Conservation (phyloP, 257 asterid species). For the Rubia yunnanensis region DNA sequence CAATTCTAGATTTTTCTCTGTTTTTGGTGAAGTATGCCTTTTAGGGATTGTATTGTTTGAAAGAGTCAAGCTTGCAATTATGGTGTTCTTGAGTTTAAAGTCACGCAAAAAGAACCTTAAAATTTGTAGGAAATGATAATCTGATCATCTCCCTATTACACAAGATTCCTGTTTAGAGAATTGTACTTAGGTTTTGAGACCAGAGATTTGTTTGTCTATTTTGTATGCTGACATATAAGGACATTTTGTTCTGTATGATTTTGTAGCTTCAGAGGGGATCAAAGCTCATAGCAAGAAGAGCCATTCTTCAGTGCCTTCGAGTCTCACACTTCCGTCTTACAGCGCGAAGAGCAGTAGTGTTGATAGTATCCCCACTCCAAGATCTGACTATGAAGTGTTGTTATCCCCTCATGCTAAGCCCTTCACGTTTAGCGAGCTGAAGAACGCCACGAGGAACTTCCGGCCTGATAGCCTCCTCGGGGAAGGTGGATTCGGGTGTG, state of each 20-base stretch:
- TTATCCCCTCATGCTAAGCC: slow-evolving; percentile 71
- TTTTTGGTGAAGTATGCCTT: not conserved
- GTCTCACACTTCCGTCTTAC: slow-evolving; percentile 42
- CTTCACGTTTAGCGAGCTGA: slow-evolving; percentile 69
- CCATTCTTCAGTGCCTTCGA: slow-evolving; percentile 43
- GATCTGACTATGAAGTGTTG: slow-evolving; percentile 76
- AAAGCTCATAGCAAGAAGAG: slow-evolving; percentile 37
- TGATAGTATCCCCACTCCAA: slow-evolving; percentile 70
- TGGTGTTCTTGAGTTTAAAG: not conserved
- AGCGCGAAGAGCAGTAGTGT: slow-evolving; percentile 51
- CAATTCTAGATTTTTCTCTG: not conserved
- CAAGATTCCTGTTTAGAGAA: not conserved
- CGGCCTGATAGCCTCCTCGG: slow-evolving; percentile 93
- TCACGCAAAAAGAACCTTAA: not conserved
- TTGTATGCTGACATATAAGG: slow-evolving; percentile 3
- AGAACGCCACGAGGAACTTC: slow-evolving; percentile 78
- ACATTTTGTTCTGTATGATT: not conserved
- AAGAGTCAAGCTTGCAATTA: not conserved
- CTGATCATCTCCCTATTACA: not conserved
- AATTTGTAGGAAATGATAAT: not conserved
- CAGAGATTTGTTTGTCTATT: not conserved
- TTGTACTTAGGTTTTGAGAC: not conserved
- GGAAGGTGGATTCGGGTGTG: slow-evolving; percentile 95
- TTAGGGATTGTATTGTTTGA: not conserved
- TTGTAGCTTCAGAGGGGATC: slow-evolving; percentile 36